These are phyloP conservation scores for Venturia aucupariae DNA, from an alignment of 2,329 filamentous ascomycete genomes.

Conservation along the genomic window DNA sequence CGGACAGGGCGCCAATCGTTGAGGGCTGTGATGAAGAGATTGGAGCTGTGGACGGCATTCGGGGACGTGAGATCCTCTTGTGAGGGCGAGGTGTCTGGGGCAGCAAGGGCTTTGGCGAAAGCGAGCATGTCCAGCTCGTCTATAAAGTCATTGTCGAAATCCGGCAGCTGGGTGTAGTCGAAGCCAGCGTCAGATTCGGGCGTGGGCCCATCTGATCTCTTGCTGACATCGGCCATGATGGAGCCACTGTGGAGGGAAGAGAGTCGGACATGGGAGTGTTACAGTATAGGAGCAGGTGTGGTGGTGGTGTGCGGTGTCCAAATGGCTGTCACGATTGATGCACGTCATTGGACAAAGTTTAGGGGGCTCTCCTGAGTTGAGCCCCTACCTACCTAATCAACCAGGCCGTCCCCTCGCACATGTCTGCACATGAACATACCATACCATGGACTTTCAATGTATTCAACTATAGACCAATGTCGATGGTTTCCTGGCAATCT, in stretches of 20 bases:
- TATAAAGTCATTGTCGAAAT: conserved; percentile 70
- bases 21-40: conserved; percentile 71
- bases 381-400: too few relatives aligned
- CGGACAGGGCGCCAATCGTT: conserved; percentile 94
- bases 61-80: conserved; percentile 43
- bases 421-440: too few relatives aligned
- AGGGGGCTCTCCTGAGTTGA: too few relatives aligned
- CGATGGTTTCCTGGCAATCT: too few relatives aligned
- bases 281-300: too few relatives aligned
- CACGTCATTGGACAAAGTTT: neutral
- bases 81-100: conserved; percentile 64
- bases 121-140: conserved; percentile 60
- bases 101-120: conserved; percentile 74
- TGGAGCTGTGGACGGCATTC: conserved; percentile 28
- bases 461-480: too few relatives aligned
- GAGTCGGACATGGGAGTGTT: neutral
- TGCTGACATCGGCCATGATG: conserved; percentile 8
- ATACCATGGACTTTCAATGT: too few relatives aligned
- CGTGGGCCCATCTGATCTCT: conserved; percentile 6
- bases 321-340: neutral
- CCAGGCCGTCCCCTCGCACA: too few relatives aligned
- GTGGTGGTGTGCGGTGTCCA: too few relatives aligned
- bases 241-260: neutral
- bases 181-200: conserved; percentile 27
- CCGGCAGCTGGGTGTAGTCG: conserved; percentile 53